Conservation (phyloP, 768 basidiomycete genomes). For the Calvatia gigantea region DNA sequence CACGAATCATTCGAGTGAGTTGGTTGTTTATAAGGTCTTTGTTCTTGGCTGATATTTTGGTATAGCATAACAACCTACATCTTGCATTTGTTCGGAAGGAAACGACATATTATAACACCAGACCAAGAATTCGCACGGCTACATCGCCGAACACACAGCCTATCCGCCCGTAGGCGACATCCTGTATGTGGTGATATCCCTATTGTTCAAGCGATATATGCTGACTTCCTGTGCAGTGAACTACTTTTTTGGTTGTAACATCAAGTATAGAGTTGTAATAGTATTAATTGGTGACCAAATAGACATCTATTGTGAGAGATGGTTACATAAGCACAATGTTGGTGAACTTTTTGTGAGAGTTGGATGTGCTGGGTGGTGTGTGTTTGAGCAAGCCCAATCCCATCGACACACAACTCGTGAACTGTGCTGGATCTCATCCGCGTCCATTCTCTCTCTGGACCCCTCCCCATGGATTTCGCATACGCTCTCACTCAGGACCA, state of each 20-base stretch:
- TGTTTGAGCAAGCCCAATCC: background rate
- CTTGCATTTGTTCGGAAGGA: background rate
- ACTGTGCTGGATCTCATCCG: background rate
- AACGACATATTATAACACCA: background rate
- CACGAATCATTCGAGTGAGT: constrained; percentile 1
- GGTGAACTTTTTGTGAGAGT: background rate
- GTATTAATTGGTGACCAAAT: background rate
- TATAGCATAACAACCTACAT: background rate
- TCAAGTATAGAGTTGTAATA: background rate
- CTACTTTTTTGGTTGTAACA: background rate
- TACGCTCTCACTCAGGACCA: constrained; percentile 32
- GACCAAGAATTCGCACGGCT: constrained; percentile 7
- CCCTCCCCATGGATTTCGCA: constrained; percentile 39
- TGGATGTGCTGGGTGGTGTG: background rate
- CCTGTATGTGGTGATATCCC: constrained; percentile 10
- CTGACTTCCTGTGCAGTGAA: constrained; percentile 4
- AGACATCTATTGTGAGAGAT: constrained; percentile 7
- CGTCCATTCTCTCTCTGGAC: background rate
- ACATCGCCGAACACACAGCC: constrained; percentile 8
- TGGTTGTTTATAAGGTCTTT: background rate
- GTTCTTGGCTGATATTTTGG: background rate
- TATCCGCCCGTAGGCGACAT: constrained; percentile 15
- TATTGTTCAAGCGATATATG: background rate
- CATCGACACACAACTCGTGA: background rate
- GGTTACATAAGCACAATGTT: constrained; percentile 13